Conservation (phyloP, 1,139 yeast species). For the Wickerhamomyces sp. region DNA sequence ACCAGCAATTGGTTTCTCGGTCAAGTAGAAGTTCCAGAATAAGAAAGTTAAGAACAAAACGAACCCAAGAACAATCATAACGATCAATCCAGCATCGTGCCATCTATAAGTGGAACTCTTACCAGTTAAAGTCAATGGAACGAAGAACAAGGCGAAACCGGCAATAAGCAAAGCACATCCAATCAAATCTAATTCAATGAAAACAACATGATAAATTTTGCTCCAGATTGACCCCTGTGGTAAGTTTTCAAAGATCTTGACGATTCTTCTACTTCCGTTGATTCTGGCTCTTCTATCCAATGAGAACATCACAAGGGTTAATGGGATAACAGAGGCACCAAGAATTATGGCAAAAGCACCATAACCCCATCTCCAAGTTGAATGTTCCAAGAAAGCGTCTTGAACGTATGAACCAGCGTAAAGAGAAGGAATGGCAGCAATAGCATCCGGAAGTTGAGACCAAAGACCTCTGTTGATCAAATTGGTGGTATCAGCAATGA, state of each 20-base stretch:
- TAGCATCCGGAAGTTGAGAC: conserved; percentile 29
- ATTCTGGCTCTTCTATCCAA: conserved; percentile 26
- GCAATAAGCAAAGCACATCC: conserved; percentile 30
- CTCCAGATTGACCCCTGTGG: conserved; percentile 12
- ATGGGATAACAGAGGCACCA: conserved; percentile 29
- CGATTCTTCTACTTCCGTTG: conserved; percentile 11
- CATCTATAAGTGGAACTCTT: conserved; percentile 20
- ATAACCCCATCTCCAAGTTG: conserved; percentile 36
- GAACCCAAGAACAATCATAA: conserved; percentile 24
- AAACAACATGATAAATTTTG: conserved; percentile 8
- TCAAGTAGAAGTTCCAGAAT: conserved; percentile 18
- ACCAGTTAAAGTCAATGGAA: conserved; percentile 32
- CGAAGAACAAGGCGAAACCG: conserved; percentile 30
- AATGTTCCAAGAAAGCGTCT: conserved; percentile 20
- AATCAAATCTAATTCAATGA: conserved; percentile 30
- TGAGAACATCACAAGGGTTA: conserved; percentile 26
- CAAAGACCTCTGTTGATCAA: conserved; percentile 33
- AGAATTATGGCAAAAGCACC: conserved; percentile 34
- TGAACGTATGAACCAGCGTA: conserved; percentile 24
- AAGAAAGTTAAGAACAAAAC: conserved; percentile 17
- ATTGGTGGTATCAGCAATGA: conserved; percentile 36
- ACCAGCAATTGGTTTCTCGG: conserved; percentile 2
- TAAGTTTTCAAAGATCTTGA: conserved; percentile 11
- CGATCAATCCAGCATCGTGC: conserved; percentile 23
- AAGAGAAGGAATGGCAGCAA: conserved; percentile 22